Base-by-base conservation (phyloP, 805 yeast genomes). In the Candida hungchunana region DNA sequence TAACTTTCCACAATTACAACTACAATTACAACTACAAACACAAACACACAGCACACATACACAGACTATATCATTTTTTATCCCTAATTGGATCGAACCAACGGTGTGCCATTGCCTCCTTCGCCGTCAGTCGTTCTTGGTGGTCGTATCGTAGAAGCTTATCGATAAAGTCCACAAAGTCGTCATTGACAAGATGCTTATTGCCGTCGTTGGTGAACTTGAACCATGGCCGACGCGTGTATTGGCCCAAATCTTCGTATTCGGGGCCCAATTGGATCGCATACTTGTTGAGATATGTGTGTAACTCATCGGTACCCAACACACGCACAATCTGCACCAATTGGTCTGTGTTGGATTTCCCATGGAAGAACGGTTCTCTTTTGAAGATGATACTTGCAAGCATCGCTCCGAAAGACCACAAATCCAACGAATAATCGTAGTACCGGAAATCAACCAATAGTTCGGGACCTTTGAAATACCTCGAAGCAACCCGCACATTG, bases 391-490 rank as follows among this genome's bases (percentile, higher is more conserved):
- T 84, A 10, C 93, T 80, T 8, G 95, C 96, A 32, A 88, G 65
- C 86, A 85, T 86, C 40, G 95, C 89, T 12, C 96, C 96, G 44
- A 75, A 80, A 10, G 94, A 81, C 96, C 96, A 88, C 51, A 88
- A 59, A 59, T 88, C 96, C 39, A 88, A 67, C 10, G 93, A 82
- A 59, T 88, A 88, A 61, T 88, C 96, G 61, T 88, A 88, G 56
- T 76, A 79, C 48, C 85, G 81, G 51, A 77, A 72, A 55, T 88
- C 88, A 8, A 88, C 86, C 39, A 88, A 68, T 47, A 88, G 67
- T 62, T 88, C 96, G 2, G 96, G 96, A 8, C 95, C 96, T 64
- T 88, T 88, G 63, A 82, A 87, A 61, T 85, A 87, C 42, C 96
- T 74, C 6, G 94, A 82, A 0, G 96, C 96, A 23, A 88, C 96